These are phyloP conservation scores for Spirogloea muscicola DNA, from an alignment of 139 green algal species.

Conservation along the genomic window DNA sequence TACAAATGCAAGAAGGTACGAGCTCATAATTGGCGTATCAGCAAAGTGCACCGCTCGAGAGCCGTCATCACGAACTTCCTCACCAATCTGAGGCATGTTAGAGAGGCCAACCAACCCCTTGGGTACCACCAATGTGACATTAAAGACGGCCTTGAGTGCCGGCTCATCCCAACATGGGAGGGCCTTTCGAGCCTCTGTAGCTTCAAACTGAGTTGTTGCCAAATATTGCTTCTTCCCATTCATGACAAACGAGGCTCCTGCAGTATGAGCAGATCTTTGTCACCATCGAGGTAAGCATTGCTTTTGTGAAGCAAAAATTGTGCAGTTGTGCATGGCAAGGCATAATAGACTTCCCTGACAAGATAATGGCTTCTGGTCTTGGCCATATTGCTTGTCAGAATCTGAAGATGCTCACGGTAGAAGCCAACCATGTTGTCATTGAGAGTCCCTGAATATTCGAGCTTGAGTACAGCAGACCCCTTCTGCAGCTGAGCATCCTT, in stretches of 20 bases:
- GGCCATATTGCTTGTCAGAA: neutral
- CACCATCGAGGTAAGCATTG: neutral
- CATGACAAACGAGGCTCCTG: constrained; percentile 11
- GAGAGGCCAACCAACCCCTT: constrained; percentile 55
- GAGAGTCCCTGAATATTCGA: constrained; percentile 29
- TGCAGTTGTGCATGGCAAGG: neutral
- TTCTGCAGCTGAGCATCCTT: neutral
- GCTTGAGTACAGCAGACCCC: neutral
- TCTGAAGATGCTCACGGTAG: constrained; percentile 27
- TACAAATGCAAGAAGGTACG: constrained; percentile 80
- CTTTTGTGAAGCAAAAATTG: neutral
- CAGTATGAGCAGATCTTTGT: neutral
- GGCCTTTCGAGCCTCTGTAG: constrained; percentile 52
- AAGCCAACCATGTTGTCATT: constrained; percentile 42
- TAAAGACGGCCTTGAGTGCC: constrained; percentile 67
- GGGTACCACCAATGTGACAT: constrained; percentile 47
- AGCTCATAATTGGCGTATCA: constrained; percentile 73
- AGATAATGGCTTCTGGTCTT: neutral
- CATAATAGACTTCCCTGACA: neutral
- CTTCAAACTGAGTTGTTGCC: constrained; percentile 50
- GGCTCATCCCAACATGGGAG: constrained; percentile 95
- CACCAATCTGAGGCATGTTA: constrained; percentile 68
- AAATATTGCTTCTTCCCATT: constrained; percentile 33
- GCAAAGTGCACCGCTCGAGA: constrained; percentile 44
- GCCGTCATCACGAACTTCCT: constrained; percentile 2